A percentile compares a stretch with the other conserved stretches of the same genome.
phyloP scores from a whole-genome alignment of 768 basidiomycete genomes.

The Boletus sp. region DNA sequence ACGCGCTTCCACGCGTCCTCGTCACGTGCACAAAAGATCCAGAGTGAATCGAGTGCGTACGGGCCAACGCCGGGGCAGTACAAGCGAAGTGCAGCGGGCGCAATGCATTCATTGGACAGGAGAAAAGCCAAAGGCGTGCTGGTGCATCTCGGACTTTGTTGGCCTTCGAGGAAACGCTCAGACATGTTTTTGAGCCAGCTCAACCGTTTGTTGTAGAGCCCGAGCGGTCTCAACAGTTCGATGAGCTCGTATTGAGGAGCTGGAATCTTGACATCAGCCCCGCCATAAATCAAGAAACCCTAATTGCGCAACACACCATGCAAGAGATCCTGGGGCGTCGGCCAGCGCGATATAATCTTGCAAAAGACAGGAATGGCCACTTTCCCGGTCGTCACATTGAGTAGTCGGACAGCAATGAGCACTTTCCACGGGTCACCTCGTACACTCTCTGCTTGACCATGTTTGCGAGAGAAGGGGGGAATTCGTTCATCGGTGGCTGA shows the following conservation, averaged over 20 bases:
- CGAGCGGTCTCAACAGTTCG: conserved; percentile 50
- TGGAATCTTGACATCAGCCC: conserved; percentile 18
- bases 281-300: neutral
- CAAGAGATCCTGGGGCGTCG: conserved; percentile 52
- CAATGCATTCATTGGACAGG: neutral
- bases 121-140: neutral
- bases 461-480: neutral
- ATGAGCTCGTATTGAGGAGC: conserved; percentile 46
- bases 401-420: conserved; percentile 60
- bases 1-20: conserved; percentile 59
- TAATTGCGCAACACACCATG: conserved; percentile 40
- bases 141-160: conserved; percentile 24
- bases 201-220: conserved; percentile 57
- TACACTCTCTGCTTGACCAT: conserved; percentile 41
- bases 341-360: conserved; percentile 55
- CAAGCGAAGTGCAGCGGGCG: conserved; percentile 47
- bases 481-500: neutral
- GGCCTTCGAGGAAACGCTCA: conserved; percentile 46
- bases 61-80: conserved; percentile 63
- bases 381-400: conserved; percentile 69
- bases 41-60: conserved; percentile 75
- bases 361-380: conserved; percentile 66
- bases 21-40: conserved; percentile 58
- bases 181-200: conserved; percentile 57
- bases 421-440: conserved; percentile 66